Evolutionary conservation across 2,329 filamentous ascomycete species (phyloP).

Genomic region (Pleoardoris graminearum): DNA sequence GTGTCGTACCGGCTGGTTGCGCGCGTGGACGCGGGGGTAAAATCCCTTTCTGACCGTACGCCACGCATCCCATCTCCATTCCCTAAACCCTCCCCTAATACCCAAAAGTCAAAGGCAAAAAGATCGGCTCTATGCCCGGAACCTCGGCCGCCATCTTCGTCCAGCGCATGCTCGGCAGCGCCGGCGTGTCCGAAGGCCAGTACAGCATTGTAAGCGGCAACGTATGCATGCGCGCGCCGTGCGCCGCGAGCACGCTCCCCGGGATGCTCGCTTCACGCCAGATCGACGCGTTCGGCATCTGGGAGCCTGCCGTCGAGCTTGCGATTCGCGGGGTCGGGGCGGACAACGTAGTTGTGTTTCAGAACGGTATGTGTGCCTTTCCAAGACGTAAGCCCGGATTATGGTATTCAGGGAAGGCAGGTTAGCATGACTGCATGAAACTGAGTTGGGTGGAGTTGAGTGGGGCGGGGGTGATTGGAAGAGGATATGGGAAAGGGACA

Average conservation of each 20-base stretch:
- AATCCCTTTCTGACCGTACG: constrained; percentile 18
- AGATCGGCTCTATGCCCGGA: constrained; percentile 23
- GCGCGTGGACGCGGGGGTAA: constrained; percentile 21
- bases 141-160: constrained; percentile 26
- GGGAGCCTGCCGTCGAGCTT: constrained; percentile 33
- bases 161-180: constrained; percentile 23
- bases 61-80: neutral
- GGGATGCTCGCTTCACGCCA: constrained; percentile 15
- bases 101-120: constrained; percentile 24
- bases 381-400: too few relatives aligned
- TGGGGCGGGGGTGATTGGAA: neutral
- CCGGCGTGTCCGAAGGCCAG: constrained; percentile 19
- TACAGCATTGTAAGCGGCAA: constrained; percentile 24
- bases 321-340: constrained; percentile 19
- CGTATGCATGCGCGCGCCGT: constrained; percentile 28
- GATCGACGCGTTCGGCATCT: constrained; percentile 33
- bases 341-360: constrained; percentile 23
- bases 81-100: neutral
- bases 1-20: constrained; percentile 33
- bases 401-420: too few relatives aligned
- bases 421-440: too few relatives aligned
- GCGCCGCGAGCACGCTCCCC: constrained; percentile 22
- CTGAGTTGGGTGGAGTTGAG: neutral
- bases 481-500: neutral
- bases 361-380: constrained; percentile 13